Evolutionary conservation across 139 green algal species (phyloP).

Genomic region (Spirogloea muscicola): DNA sequence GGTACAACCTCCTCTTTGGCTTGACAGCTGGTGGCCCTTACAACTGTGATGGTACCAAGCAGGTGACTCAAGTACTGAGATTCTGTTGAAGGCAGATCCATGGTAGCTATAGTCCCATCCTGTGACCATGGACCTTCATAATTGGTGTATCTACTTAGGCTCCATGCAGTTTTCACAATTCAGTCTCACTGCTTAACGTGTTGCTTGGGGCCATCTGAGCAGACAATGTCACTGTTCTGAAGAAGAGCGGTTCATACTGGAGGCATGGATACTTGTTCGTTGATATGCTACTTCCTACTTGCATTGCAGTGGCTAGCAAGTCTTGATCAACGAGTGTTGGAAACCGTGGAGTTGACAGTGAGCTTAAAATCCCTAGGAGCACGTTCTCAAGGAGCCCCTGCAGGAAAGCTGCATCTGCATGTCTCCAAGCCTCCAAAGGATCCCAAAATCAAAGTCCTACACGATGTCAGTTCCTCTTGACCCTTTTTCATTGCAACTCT

Average conservation of each 20-base stretch:
- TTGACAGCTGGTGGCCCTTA: constrained; percentile 45
- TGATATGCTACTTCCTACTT: too few species aligned
- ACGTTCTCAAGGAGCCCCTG: constrained; percentile 11
- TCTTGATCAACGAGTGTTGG: constrained; percentile 39
- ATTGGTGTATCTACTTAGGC: too few species aligned
- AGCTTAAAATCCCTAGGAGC: constrained; percentile 41
- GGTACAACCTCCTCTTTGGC: constrained; percentile 52
- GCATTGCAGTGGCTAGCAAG: constrained; percentile 45
- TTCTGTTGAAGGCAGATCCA: too few species aligned
- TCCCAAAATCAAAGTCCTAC: constrained; percentile 27
- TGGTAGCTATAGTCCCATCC: too few species aligned
- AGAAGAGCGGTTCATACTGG: too few species aligned
- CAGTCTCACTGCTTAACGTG: too few species aligned
- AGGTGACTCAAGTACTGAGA: too few species aligned
- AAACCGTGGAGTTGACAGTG: constrained; percentile 51
- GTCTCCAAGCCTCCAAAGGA: constrained; percentile 51
- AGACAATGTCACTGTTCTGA: too few species aligned
- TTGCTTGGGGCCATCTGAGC: too few species aligned
- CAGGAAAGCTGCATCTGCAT: constrained; percentile 42
- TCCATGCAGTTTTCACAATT: too few species aligned
- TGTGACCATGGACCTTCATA: too few species aligned
- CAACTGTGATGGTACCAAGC: constrained; percentile 48
- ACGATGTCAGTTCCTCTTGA: constrained; percentile 30
- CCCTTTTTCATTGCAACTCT: neutral
- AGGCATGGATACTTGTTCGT: too few species aligned